Conservation (phyloP, 2,329 filamentous ascomycete genomes). For the Cercospora nicotianae region DNA sequence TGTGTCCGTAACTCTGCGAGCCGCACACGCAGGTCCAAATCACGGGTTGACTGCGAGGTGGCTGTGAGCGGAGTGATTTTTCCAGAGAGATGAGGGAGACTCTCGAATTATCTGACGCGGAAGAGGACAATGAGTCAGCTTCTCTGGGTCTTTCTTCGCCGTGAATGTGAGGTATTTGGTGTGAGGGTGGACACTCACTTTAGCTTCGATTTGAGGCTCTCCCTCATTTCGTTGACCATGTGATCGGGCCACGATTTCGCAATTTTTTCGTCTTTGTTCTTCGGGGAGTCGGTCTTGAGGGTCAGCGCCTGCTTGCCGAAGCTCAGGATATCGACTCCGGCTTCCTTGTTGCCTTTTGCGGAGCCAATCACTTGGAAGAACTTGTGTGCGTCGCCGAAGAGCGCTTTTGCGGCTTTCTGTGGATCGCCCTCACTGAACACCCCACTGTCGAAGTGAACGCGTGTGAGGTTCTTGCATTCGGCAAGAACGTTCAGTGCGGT, state of each 20-base stretch:
- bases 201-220: conserved; percentile 32
- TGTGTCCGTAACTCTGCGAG: background rate
- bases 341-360: conserved; percentile 29
- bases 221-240: conserved; percentile 32
- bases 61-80: background rate
- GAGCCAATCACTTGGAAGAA: conserved; percentile 32
- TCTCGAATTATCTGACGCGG: background rate
- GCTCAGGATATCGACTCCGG: conserved; percentile 33
- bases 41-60: background rate
- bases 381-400: conserved; percentile 39
- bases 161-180: background rate
- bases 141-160: background rate
- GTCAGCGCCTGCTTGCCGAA: conserved; percentile 35
- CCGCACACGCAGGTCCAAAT: conserved; percentile 10
- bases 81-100: background rate
- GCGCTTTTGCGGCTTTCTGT: conserved; percentile 37
- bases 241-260: conserved; percentile 26
- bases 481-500: conserved; percentile 38
- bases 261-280: conserved; percentile 21
- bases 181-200: conserved; percentile 34
- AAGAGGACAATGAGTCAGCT: background rate
- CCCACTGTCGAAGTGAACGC: conserved; percentile 34
- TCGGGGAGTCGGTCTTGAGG: conserved; percentile 29
- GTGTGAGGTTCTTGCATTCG: conserved; percentile 33
- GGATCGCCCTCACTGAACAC: conserved; percentile 35